These are phyloP conservation scores for Liriodendron chinense DNA, from an alignment of 164 flowering plant genomes.

Conservation along the genomic window DNA sequence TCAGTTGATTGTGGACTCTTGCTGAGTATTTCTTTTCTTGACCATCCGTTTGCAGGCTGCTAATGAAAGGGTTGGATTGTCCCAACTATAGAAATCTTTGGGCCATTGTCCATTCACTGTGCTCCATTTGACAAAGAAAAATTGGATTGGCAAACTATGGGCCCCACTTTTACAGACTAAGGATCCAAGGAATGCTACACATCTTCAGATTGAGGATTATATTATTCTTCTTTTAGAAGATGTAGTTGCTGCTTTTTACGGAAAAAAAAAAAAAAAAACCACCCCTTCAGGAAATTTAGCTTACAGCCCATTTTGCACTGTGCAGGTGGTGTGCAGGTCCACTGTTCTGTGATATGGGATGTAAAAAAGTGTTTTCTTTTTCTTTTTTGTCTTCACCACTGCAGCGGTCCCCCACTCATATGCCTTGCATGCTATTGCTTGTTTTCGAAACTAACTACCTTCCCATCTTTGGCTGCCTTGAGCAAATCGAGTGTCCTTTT, in stretches of 20 bases:
- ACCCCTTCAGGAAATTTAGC: conserved; percentile 28
- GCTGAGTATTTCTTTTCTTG: neutral
- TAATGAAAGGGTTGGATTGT: neutral
- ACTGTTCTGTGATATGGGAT: conserved; percentile 44
- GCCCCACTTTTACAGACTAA: neutral
- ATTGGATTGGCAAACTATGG: neutral
- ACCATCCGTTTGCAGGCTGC: neutral
- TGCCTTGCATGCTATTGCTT: conserved; percentile 5
- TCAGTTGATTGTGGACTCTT: neutral
- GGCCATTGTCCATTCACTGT: neutral
- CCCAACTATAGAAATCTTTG: neutral
- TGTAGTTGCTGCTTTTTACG: neutral
- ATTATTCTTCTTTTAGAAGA: neutral
- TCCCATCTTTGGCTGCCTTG: neutral
- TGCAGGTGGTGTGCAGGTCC: conserved; percentile 79
- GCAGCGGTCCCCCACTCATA: neutral
- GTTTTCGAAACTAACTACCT: neutral
- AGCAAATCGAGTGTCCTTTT: neutral
- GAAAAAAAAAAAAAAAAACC: no score
- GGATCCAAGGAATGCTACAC: neutral
- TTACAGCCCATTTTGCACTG: conserved; percentile 60
- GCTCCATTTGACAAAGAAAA: neutral
- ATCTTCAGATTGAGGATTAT: neutral
- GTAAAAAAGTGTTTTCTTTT: conserved; percentile 7
- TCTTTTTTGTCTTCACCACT: neutral